Conservation (phyloP, 2,329 filamentous ascomycete species). For the Dactylellina parvicollis region DNA sequence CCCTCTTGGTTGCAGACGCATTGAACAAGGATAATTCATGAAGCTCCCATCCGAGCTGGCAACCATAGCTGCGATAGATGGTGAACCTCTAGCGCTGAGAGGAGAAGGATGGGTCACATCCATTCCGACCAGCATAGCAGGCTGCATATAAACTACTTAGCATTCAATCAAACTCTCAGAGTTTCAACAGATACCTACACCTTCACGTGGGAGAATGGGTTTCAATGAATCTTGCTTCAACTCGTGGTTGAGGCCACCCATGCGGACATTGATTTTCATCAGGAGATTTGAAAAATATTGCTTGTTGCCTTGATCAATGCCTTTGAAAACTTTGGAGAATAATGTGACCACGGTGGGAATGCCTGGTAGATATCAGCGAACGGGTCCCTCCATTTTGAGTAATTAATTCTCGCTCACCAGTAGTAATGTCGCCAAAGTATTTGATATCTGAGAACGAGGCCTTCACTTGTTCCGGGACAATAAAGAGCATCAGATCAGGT, state of each 20-base stretch:
- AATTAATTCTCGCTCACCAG: conserved; percentile 8
- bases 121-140: conserved; percentile 83
- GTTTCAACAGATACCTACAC: conserved; percentile 61
- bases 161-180: not conserved
- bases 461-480: conserved; percentile 22
- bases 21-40: conserved; percentile 76
- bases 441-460: conserved; percentile 22
- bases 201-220: conserved; percentile 68
- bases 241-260: conserved; percentile 76
- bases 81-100: conserved; percentile 68
- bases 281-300: conserved; percentile 74
- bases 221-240: conserved; percentile 67
- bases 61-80: conserved; percentile 83
- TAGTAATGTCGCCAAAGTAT: conserved; percentile 17
- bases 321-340: conserved; percentile 17
- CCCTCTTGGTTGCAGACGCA: conserved; percentile 25
- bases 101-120: conserved; percentile 92
- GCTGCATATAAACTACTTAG: conserved; percentile 7
- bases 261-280: conserved; percentile 84
- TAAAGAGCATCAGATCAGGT: conserved; percentile 5
- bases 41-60: conserved; percentile 76
- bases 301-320: conserved; percentile 32
- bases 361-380: conserved; percentile 1
- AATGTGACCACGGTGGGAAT: conserved; percentile 13
- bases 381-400: not conserved